Evolutionary conservation across 495 filamentous ascomycete species (phyloP).

Genomic region (Aspergillus egyptiacus): DNA sequence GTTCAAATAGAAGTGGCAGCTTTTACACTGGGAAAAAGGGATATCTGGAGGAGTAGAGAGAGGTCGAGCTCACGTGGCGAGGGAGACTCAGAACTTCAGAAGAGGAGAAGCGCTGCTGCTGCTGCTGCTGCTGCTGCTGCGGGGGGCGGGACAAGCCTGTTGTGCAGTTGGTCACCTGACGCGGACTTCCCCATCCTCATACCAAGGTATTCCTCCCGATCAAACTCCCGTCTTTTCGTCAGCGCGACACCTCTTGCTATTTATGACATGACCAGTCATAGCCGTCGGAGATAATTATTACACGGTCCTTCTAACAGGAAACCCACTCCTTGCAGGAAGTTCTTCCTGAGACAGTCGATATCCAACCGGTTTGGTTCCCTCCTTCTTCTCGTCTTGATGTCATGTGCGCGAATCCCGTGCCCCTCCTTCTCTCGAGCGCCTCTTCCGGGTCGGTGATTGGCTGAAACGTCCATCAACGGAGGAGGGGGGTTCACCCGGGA

Average conservation of each 20-base stretch:
- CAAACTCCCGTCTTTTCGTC: too few relatives aligned
- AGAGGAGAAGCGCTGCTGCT: constrained; percentile 24
- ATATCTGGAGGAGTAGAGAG: constrained; percentile 28
- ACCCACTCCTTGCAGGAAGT: constrained; percentile 3
- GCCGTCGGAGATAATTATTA: not conserved
- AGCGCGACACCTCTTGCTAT: not conserved
- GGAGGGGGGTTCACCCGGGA: constrained; percentile 23
- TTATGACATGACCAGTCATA: constrained; percentile 6
- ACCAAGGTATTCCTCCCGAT: not conserved
- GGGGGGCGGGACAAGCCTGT: constrained; percentile 20
- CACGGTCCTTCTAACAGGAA: not conserved
- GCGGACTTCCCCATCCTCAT: not conserved
- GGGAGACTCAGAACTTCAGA: constrained; percentile 25
- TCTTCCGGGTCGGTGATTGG: constrained; percentile 28
- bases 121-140: constrained; percentile 18
- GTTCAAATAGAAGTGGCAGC: constrained; percentile 19
- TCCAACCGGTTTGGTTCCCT: constrained; percentile 18
- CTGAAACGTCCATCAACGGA: constrained; percentile 12
- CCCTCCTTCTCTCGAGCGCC: constrained; percentile 26
- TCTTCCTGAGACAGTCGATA: constrained; percentile 10
- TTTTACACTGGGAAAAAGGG: constrained; percentile 30
- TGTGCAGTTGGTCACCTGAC: constrained; percentile 38
- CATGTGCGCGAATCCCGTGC: constrained; percentile 44
- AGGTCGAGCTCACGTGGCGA: constrained; percentile 43
- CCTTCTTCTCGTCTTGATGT: constrained; percentile 20